phyloP scores from a whole-genome alignment of 352 stramenopile genomes.

The Globisporangium iwayamae region DNA sequence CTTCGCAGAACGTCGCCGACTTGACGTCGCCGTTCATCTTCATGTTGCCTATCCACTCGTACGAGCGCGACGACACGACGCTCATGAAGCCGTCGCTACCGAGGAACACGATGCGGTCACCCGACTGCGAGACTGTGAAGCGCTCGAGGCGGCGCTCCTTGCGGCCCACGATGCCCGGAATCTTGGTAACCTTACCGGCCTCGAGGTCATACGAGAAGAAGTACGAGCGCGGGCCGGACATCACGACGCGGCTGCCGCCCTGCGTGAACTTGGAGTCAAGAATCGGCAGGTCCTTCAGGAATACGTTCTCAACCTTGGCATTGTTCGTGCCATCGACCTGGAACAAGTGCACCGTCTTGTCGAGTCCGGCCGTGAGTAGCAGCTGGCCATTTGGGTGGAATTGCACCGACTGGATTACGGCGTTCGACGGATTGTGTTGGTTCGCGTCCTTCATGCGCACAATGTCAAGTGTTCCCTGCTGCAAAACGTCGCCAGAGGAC shows the following conservation, averaged over 20 bases:
- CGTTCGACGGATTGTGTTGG: slow-evolving; percentile 79
- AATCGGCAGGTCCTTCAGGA: slow-evolving; percentile 90
- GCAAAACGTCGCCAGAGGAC: slow-evolving; percentile 42
- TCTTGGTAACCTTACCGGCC: slow-evolving; percentile 88
- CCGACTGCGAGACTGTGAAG: slow-evolving; percentile 89
- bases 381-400: slow-evolving; percentile 90
- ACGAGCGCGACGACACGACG: slow-evolving; percentile 88
- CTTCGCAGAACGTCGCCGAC: slow-evolving; percentile 89
- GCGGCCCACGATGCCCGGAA: slow-evolving; percentile 85
- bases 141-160: slow-evolving; percentile 92
- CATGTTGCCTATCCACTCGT: slow-evolving; percentile 91
- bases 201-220: slow-evolving; percentile 97
- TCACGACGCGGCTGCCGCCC: slow-evolving; percentile 79
- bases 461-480: slow-evolving; percentile 63
- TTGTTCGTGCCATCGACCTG: slow-evolving; percentile 90
- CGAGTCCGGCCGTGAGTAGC: slow-evolving; percentile 85
- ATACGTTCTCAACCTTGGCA: slow-evolving; percentile 86
- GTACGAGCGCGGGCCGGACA: slow-evolving; percentile 91
- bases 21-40: slow-evolving; percentile 96
- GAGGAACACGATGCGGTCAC: slow-evolving; percentile 90
- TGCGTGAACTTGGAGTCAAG: slow-evolving; percentile 80
- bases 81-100: slow-evolving; percentile 95
- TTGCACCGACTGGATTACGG: slow-evolving; percentile 83
- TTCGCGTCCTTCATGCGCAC: slow-evolving; percentile 90
- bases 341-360: slow-evolving; percentile 93